A percentile compares a stretch with the other conserved stretches of the same genome.
Conservation (phyloP, 345 rosid genomes). For the Geranium rotundifolium region DNA sequence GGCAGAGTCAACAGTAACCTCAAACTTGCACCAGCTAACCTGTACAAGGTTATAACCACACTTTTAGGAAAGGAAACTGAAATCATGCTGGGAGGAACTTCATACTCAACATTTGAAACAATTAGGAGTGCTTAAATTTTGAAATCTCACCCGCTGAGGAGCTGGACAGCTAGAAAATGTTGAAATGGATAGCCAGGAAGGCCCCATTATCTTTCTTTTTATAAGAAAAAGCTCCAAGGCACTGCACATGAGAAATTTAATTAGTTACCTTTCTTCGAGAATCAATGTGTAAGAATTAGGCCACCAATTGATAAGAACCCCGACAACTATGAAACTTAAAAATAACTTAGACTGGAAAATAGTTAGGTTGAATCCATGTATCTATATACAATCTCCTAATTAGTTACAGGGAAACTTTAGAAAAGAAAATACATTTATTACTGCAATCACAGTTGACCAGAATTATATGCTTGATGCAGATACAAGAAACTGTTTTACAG, state of each 20-base stretch:
- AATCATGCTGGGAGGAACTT: slow-evolving; percentile 5
- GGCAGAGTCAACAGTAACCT: slow-evolving; percentile 56
- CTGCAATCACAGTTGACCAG: no score
- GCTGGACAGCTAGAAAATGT: slow-evolving; percentile 57
- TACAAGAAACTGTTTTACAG: background rate
- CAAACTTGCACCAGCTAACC: slow-evolving; percentile 99
- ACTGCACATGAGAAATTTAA: slow-evolving; percentile 35
- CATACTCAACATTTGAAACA: slow-evolving; percentile 5
- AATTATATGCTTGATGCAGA: background rate
- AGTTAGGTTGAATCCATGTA: background rate
- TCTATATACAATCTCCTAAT: background rate
- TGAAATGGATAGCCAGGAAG: slow-evolving; percentile 82
- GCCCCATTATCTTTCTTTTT: slow-evolving; percentile 83
- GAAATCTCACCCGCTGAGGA: slow-evolving; percentile 59
- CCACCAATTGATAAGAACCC: slow-evolving; percentile 3
- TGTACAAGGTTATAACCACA: slow-evolving; percentile 22
- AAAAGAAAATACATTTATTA: no score
- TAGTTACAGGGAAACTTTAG: background rate
- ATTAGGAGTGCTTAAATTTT: slow-evolving; percentile 6
- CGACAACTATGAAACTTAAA: background rate
- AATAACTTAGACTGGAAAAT: background rate
- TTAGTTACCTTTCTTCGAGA: slow-evolving; percentile 2
- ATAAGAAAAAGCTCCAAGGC: slow-evolving; percentile 92
- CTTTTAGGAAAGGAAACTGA: slow-evolving; percentile 14
- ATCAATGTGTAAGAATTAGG: background rate